Base-by-base conservation (phyloP, 2,329 filamentous ascomycete genomes). In the Aspergillus sergii region DNA sequence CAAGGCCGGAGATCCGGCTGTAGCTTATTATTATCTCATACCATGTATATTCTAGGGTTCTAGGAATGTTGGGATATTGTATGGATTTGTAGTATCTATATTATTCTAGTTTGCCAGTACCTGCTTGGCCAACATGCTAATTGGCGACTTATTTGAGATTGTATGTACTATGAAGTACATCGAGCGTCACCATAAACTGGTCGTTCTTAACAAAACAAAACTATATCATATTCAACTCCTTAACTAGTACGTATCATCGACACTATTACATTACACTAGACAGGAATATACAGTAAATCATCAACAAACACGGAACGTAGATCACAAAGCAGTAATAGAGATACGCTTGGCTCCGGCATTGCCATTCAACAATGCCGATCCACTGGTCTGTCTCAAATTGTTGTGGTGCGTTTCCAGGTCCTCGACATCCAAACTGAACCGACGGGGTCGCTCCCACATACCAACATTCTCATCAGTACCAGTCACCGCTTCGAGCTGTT, bases 381-480 rank as follows among this genome's bases (percentile, higher is more conserved):
- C 71, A 53, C 74, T 76, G 26, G 68, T 69, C 63, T 72, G 69
- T 0, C 74, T 69, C 41, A 76, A 57, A 62, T 75, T 72, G 53
- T 76, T 76, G 19, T 68, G 68, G 62, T 76, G 74, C 54, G 60
- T 59, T 55, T 66, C 66, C 4, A 66, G 61, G 32, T 75, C 74
- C 23, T 73, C 71, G 36, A 76, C 68, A 60, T 76, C 74, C 58
- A 76, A 64, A 51, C 73, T 76, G 41, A 76, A 76, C 23, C 74
- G 71, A 39, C 74, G 65, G 7, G 74, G 74, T 39, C 68, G 71
- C 39, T 74, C 70, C 74, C 74, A 76, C 62, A 76, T 65, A 11
- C 74, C 73, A 30, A 74, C 66, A 3, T 68, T 67, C 1, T 72
- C 72, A 61, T 76, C 63, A 0, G 66, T 58, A 28, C 61, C 65